phyloP scores from a whole-genome alignment of 1,139 yeast genomes.

The Suhomyces kunorum region DNA sequence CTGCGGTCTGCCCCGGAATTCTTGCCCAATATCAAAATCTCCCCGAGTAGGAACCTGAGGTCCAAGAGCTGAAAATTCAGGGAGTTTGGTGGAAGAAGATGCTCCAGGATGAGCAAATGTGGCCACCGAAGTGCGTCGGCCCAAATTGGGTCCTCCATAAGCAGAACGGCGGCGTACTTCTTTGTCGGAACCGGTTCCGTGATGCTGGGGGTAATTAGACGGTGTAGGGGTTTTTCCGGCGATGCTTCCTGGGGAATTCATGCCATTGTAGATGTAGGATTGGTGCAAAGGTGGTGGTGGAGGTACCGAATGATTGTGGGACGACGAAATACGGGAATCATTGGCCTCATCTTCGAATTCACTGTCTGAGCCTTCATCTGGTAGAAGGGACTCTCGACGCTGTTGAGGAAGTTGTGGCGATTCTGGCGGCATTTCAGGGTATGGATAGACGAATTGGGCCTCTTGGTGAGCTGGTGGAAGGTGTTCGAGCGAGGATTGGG shows the following conservation, averaged over 20 bases:
- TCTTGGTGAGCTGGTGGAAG: background rate
- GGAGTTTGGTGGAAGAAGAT: background rate
- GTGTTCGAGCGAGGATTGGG: conserved; percentile 6
- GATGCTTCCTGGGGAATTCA: conserved; percentile 2
- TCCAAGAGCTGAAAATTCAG: background rate
- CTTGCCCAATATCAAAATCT: conserved; percentile 11
- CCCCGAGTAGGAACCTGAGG: conserved; percentile 9
- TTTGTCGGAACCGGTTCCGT: background rate
- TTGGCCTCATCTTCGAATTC: conserved; percentile 13
- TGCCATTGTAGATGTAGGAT: background rate
- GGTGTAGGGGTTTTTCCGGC: conserved; percentile 9
- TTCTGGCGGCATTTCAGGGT: background rate
- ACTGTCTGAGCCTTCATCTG: conserved; percentile 10
- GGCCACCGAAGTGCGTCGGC: background rate
- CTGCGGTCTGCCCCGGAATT: conserved; percentile 7
- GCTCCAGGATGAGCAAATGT: background rate
- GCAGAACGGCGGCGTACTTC: background rate
- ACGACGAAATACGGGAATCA: conserved; percentile 1
- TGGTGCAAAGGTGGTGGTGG: background rate
- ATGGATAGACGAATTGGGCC: background rate
- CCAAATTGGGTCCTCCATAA: background rate
- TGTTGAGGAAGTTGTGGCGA: too few species aligned
- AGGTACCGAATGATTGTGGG: background rate
- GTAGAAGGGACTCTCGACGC: too few species aligned
- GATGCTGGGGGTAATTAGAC: background rate